Base-by-base conservation (phyloP, 2,329 filamentous ascomycete species). In the Rhinocladiella similis region DNA sequence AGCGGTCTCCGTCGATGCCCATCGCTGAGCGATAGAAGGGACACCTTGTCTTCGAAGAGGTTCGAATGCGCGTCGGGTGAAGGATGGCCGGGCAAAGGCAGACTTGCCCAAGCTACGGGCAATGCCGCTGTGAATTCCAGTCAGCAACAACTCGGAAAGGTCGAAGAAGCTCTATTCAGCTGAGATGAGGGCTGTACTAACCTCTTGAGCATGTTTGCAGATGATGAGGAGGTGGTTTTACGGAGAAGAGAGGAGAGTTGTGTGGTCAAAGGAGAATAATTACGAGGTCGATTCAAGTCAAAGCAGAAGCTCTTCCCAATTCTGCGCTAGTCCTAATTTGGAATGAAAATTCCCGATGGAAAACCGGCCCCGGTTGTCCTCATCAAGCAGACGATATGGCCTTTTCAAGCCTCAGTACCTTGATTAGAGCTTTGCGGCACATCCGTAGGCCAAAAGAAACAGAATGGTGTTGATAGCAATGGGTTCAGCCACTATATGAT, bases 81-180 rank as follows among this genome's bases (percentile, higher is more conserved):
- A 70, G 67, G 74, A 76, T 70, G 82, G 81, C 71, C 81, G 78
- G 72, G 80, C 76, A 72, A 82, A 76, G 69, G 80, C 76, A 65
- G 65, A 65, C 74, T 81, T 81, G 77, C 82, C 81, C 73, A 84
- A 79, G 76, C 81, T 80, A 78, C 83, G 80, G 78, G 83, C 80
- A 76, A 87, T 77, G 77, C 83, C 84, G 81, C 84, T 87, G 70
- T 62, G 60, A 51, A 50, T 55, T 50, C 33, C 16, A 39, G 54
- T 63, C 41, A 69, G 61, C 61, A 64, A 66, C 60, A 63, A 65
- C 68, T 73, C 71, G 71, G 71, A 72, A 70, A 74, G 71, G 66
- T 61, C 58, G 53, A 53, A 59, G 64, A 52, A 53, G 63, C 52
- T 54, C 36, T 46, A 45, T 12, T 10, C 29, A 53, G 51, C n/a